Base-by-base conservation (phyloP, 257 asterid species). In the Jasminum sambac region DNA sequence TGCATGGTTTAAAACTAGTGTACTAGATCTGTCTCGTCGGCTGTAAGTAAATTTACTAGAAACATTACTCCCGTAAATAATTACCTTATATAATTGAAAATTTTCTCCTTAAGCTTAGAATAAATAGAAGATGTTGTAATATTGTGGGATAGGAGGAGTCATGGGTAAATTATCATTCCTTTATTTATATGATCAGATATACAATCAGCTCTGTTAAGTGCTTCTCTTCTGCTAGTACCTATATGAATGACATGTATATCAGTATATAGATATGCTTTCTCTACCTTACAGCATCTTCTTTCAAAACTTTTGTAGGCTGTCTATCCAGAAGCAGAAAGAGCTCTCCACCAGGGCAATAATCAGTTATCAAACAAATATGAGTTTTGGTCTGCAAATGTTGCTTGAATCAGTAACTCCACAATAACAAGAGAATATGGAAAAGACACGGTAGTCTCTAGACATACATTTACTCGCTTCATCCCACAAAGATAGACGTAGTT, bases 281-380 rank as follows among this genome's bases (percentile, higher is more conserved):
- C 23, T 83, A 94, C 99, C 96, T 83, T 72, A 74, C 99, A 44
- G 96, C 93, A 55, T 91, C 96, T 88, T 94, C 99, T 81, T 82
- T 91, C 76, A 94, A 79, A 73, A 91, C 96, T 80, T 92, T 89
- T 8, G 75, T 81, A 12, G 95, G 96, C 79, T 92, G 98, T 79
- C 84, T 86, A 43, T 92, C 98, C 57, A 92, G 85, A 74, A 92
- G 89, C 78, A 86, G 81, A 85, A 92, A 92, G 79, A 92, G 95
- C 84, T 92, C 98, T 44, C 98, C 98, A 24, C 98, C 98, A 42
- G 96, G 87, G 85, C 82, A 92, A 79, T 89, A 92, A 79, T 92
- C 99, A 23, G 96, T 94, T 70, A 94, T 88, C 78, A 91, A 81
- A 79, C 98, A 91, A 67, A 94, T 81, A 79, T 94, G 99, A 64